A percentile compares a stretch with the other conserved stretches of the same genome.
Evolutionary conservation across 306 rosid genomes (phyloP).

Genomic region (Dicorynia guianensis): DNA sequence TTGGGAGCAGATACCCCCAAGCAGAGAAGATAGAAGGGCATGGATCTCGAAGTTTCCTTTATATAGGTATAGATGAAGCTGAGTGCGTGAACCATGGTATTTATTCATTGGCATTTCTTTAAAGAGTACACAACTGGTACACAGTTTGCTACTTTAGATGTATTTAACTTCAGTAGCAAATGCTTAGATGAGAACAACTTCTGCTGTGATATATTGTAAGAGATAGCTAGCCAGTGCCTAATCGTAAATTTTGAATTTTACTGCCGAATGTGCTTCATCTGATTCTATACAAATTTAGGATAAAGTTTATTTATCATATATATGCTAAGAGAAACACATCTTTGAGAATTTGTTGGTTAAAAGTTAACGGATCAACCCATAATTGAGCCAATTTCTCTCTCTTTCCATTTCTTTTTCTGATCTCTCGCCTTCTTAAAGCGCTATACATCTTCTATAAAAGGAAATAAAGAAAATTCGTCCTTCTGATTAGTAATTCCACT

Average conservation of each 20-base stretch:
- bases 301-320: slow-evolving; percentile 1
- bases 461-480: too few species aligned
- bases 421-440: too few species aligned
- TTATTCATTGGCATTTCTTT: slow-evolving; percentile 39
- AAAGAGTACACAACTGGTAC: slow-evolving; percentile 40
- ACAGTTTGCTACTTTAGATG: slow-evolving; percentile 37
- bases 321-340: neutral
- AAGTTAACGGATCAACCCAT: neutral
- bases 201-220: slow-evolving; percentile 33
- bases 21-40: slow-evolving; percentile 22
- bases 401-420: too few species aligned
- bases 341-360: neutral
- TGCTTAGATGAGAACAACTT: slow-evolving; percentile 3
- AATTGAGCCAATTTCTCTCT: neutral
- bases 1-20: slow-evolving; percentile 27
- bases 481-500: too few species aligned
- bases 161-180: slow-evolving; percentile 40
- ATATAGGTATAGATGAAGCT: slow-evolving; percentile 12
- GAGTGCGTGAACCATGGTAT: slow-evolving; percentile 41
- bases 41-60: slow-evolving; percentile 34
- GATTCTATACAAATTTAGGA: neutral
- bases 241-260: slow-evolving; percentile 37
- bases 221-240: neutral
- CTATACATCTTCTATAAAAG: too few species aligned
- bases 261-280: slow-evolving; percentile 23